phyloP scores from a whole-genome alignment of 1,139 yeast species.

The Kurtzmaniella quercitrusa region DNA sequence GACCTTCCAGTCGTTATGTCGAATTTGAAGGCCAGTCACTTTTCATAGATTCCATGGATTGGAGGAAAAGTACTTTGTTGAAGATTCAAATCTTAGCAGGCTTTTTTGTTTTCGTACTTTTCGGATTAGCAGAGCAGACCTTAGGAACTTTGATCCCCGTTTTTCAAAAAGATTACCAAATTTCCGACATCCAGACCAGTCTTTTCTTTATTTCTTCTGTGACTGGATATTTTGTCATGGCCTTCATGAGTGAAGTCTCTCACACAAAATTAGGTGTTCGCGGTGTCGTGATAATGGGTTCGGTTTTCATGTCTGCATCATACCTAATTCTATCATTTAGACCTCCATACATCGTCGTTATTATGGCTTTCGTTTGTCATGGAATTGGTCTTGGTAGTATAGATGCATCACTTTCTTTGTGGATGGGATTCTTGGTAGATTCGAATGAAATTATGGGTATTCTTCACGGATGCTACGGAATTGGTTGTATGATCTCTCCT shows the following conservation, averaged over 20 bases:
- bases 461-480: conserved; percentile 65
- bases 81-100: conserved; percentile 38
- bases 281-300: conserved; percentile 36
- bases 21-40: conserved; percentile 25
- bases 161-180: conserved; percentile 39
- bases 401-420: conserved; percentile 58
- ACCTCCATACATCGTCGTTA: conserved; percentile 37
- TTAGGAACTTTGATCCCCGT: conserved; percentile 54
- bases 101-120: conserved; percentile 34
- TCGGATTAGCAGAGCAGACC: conserved; percentile 58
- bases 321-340: conserved; percentile 23
- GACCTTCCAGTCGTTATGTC: conserved; percentile 10
- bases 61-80: conserved; percentile 34
- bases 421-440: conserved; percentile 53
- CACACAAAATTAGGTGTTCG: conserved; percentile 32
- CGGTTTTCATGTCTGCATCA: conserved; percentile 26
- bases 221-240: conserved; percentile 39
- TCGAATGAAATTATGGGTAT: conserved; percentile 64
- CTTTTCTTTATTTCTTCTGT: conserved; percentile 32
- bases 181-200: conserved; percentile 39
- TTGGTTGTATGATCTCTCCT: conserved; percentile 67
- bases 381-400: conserved; percentile 62
- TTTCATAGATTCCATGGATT: conserved; percentile 34
- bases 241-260: conserved; percentile 27
- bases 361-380: conserved; percentile 32